phyloP scores from a whole-genome alignment of 2,329 filamentous ascomycete genomes.

The Colletotrichum godetiae region DNA sequence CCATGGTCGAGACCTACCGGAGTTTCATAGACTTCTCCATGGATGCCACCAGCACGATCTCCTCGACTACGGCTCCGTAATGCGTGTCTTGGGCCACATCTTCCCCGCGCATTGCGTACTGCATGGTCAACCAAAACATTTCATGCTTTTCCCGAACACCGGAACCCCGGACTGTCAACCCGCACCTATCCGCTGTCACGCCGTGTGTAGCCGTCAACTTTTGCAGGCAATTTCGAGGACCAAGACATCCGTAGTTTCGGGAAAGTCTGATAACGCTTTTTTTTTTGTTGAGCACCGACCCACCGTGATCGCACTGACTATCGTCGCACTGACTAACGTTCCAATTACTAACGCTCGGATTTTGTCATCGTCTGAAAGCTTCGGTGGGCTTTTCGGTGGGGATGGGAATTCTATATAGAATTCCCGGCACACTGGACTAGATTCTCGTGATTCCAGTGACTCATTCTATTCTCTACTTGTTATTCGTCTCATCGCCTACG shows the following conservation, averaged over 20 bases:
- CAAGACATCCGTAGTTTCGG: slow-evolving; percentile 4
- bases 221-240: neutral
- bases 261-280: neutral
- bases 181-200: slow-evolving; percentile 7
- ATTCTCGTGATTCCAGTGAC: neutral
- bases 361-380: slow-evolving; percentile 10
- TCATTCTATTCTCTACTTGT: neutral
- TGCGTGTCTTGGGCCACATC: neutral
- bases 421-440: neutral
- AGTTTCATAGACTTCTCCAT: slow-evolving; percentile 47
- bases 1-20: slow-evolving; percentile 45
- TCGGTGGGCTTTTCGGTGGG: neutral
- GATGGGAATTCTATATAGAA: slow-evolving; percentile 9
- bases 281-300: slow-evolving; percentile 21
- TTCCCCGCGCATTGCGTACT: neutral
- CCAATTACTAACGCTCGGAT: slow-evolving; percentile 30
- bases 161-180: slow-evolving; percentile 6
- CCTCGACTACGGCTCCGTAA: slow-evolving; percentile 24
- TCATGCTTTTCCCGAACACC: neutral
- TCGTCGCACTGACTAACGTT: slow-evolving; percentile 31
- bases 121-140: slow-evolving; percentile 31
- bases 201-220: slow-evolving; percentile 20
- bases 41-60: slow-evolving; percentile 40
- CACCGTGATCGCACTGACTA: slow-evolving; percentile 23
- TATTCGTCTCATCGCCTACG: too few species aligned